Evolutionary conservation across 306 rosid genomes (phyloP), one percentile per base, ranked within the genome.

Genomic region (Cucurbita moschata): DNA sequence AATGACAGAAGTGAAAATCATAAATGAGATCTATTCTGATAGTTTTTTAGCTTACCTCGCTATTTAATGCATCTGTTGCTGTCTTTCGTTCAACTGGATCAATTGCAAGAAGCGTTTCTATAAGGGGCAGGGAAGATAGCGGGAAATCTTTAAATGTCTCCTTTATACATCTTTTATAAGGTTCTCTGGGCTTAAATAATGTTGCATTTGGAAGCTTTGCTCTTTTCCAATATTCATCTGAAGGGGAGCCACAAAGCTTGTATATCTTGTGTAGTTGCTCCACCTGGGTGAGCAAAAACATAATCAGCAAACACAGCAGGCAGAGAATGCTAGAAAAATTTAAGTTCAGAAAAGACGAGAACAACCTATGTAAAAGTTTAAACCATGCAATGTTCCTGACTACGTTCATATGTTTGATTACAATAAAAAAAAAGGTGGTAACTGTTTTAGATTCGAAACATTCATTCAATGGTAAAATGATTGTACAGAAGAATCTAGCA

Each of bases 221-320:
- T 77, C 77, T 86, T 79, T 85, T 88, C 85, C 86, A 88, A 75
- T 86, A 88, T 77, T 86, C 94, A 81, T 88, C 90, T 7, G 94
- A 83, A 73, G 90, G 94, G 65, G 94, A 88, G 76, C 94, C 94
- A 73, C 94, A 88, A 69, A 86, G 83, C 83, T 88, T 88, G 83
- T 84, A 88, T 79, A 88, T 88, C 86, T 86, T 88, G 76, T 88
- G 94, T 75, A 88, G 79, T 78, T 88, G 94, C 84, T 88, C 94
- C 75, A 88, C 94, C 94, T 88, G 76, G 16, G 67, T 13, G 77
- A 71, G 77, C 59, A 55, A 42, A 79, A 35, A 12, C 10, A 75
- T 70, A 75, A 65, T 79, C 19, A 79, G 67, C 53, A 26, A 7
- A 54, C 68, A 43, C 69, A 63, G 26, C 44, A 15, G 15, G 37